These are phyloP conservation scores for Isabelozyma heimii DNA, from an alignment of 805 yeast genomes.

Conservation along the genomic window DNA sequence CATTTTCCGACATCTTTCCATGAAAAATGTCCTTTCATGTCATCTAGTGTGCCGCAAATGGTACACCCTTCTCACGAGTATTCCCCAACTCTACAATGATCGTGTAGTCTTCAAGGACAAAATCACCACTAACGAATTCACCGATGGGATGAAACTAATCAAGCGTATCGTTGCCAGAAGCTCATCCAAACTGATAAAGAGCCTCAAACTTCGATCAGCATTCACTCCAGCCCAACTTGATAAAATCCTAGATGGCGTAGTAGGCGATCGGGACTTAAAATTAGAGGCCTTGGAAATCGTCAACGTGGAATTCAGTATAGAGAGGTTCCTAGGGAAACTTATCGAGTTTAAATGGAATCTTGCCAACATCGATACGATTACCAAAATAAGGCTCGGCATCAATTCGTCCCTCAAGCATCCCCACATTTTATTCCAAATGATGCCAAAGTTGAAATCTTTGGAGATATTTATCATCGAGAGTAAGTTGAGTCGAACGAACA, in stretches of 20 bases:
- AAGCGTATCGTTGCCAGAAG: conserved; percentile 17
- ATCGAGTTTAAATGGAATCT: conserved; percentile 25
- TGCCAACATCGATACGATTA: conserved; percentile 16
- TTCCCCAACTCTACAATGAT: conserved; percentile 24
- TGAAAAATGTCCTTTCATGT: conserved; percentile 20
- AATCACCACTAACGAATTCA: conserved; percentile 25
- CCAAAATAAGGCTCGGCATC: conserved; percentile 23
- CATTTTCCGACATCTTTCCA: conserved; percentile 21
- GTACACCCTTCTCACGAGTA: conserved; percentile 22
- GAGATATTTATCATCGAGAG: conserved; percentile 10
- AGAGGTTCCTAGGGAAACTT: conserved; percentile 20
- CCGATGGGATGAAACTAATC: conserved; percentile 25
- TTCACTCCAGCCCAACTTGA: conserved; percentile 19
- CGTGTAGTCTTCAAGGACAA: conserved; percentile 21
- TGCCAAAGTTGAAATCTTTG: conserved; percentile 19
- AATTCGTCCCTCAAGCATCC: conserved; percentile 20
- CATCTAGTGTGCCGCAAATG: conserved; percentile 33
- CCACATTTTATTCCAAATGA: conserved; percentile 16
- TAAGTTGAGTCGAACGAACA: background rate
- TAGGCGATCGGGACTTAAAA: conserved; percentile 18
- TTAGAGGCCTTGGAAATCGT: conserved; percentile 24
- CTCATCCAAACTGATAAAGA: conserved; percentile 12
- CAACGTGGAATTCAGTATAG: conserved; percentile 23
- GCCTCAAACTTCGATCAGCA: conserved; percentile 20
- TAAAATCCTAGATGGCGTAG: conserved; percentile 23